phyloP scores from a whole-genome alignment of 805 yeast genomes.

The Candida mattraensis region DNA sequence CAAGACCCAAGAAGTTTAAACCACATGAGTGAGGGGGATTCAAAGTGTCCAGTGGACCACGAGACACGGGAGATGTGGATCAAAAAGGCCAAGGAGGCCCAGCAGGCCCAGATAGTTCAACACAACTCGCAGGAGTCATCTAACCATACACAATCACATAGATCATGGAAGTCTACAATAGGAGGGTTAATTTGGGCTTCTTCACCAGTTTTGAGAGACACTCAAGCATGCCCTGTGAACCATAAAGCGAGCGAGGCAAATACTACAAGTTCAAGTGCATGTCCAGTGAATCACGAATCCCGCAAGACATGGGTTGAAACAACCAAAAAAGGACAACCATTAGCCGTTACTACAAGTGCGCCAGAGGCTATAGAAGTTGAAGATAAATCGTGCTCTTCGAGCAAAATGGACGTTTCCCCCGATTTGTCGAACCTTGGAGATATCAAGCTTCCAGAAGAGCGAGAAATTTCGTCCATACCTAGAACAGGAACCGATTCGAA shows the following conservation, averaged over 20 bases:
- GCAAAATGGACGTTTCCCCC: conserved; percentile 37
- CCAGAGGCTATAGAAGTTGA: conserved; percentile 41
- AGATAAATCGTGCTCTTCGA: conserved; percentile 44
- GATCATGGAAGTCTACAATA: background rate
- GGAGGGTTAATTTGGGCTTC: conserved; percentile 11
- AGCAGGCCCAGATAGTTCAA: conserved; percentile 11
- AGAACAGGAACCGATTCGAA: conserved; percentile 64
- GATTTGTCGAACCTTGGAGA: conserved; percentile 20
- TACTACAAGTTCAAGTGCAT: conserved; percentile 1
- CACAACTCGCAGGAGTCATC: background rate
- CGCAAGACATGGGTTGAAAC: conserved; percentile 11
- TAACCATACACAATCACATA: background rate
- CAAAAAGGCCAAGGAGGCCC: conserved; percentile 30
- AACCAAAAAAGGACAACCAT: conserved; percentile 2
- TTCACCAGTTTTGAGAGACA: background rate
- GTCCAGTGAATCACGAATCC: conserved; percentile 12
- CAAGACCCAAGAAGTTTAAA: background rate
- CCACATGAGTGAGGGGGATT: conserved; percentile 23
- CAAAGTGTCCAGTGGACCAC: conserved; percentile 70
- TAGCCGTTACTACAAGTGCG: conserved; percentile 27
- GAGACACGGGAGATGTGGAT: conserved; percentile 61
- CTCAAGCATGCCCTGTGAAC: background rate
- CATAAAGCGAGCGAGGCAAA: background rate
- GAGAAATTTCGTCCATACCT: conserved; percentile 83
- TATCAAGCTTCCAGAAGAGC: conserved; percentile 59